These are phyloP conservation scores for Thalassiosira mediterranea DNA, from an alignment of 352 stramenopile genomes.

Conservation along the genomic window DNA sequence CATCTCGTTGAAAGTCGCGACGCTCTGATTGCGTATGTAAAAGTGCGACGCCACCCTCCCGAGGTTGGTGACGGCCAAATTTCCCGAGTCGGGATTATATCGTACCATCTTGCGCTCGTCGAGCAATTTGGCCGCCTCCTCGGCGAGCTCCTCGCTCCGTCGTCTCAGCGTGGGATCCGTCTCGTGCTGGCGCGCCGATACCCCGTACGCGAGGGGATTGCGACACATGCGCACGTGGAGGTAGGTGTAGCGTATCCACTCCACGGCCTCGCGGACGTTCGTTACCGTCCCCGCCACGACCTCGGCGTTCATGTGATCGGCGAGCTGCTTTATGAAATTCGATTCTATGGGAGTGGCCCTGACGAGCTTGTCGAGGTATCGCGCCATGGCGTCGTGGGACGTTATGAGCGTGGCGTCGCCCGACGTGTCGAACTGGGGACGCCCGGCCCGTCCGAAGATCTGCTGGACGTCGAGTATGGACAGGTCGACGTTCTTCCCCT, in stretches of 20 bases:
- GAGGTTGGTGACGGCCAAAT: slow-evolving; percentile 95
- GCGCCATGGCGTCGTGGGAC: slow-evolving; percentile 87
- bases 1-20: slow-evolving; percentile 97
- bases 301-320: slow-evolving; percentile 99
- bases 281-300: slow-evolving; percentile 98
- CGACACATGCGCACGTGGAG: slow-evolving; percentile 98
- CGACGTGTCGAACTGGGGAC: slow-evolving; percentile 98
- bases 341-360: slow-evolving; percentile 97
- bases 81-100: slow-evolving; percentile 86
- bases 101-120: slow-evolving; percentile 87
- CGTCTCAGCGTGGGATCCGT: slow-evolving; percentile 88
- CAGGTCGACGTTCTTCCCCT: slow-evolving; percentile 91
- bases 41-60: slow-evolving; percentile 98
- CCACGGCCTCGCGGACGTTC: slow-evolving; percentile 94
- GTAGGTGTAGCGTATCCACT: slow-evolving; percentile 98
- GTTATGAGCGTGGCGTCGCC: slow-evolving; percentile 99
- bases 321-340: slow-evolving; percentile 96
- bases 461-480: slow-evolving; percentile 99
- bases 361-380: slow-evolving; percentile 96
- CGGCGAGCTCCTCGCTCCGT: slow-evolving; percentile 70
- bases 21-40: slow-evolving; percentile 98
- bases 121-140: slow-evolving; percentile 74
- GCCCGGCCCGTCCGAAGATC: slow-evolving; percentile 98
- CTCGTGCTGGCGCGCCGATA: slow-evolving; percentile 91
- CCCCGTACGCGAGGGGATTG: slow-evolving; percentile 98